phyloP scores from a whole-genome alignment of 345 rosid species.

The Pugionium cornutum region DNA sequence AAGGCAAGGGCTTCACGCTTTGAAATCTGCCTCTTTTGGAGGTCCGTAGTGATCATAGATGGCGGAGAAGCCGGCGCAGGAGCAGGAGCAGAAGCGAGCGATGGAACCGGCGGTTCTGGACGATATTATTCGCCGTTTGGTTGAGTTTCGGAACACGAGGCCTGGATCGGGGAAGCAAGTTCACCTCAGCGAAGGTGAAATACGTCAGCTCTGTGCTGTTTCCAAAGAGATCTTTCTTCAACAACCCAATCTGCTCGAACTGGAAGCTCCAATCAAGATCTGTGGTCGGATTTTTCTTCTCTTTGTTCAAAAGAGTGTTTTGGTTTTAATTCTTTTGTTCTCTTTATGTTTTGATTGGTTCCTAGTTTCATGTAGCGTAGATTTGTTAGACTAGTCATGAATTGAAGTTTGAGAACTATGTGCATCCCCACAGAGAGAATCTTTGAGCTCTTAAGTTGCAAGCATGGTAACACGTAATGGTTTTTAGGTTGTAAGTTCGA shows the following conservation, averaged over 20 bases:
- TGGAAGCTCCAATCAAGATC: slow-evolving; percentile 92
- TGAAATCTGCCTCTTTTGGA: neutral
- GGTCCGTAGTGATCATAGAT: slow-evolving; percentile 15
- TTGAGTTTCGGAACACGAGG: slow-evolving; percentile 60
- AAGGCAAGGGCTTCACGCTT: slow-evolving; percentile 23
- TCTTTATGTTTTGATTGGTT: neutral
- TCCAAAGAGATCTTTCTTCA: slow-evolving; percentile 74
- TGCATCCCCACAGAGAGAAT: slow-evolving; percentile 5
- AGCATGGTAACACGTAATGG: neutral
- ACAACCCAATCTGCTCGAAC: slow-evolving; percentile 83
- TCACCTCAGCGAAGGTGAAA: slow-evolving; percentile 79
- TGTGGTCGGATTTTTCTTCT: slow-evolving; percentile 55
- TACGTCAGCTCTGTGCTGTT: slow-evolving; percentile 68
- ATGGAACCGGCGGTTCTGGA: slow-evolving; percentile 67
- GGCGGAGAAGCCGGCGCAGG: slow-evolving; percentile 41
- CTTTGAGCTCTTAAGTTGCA: neutral
- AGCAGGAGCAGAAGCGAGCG: slow-evolving; percentile 41
- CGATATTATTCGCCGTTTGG: slow-evolving; percentile 62
- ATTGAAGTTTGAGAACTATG: neutral
- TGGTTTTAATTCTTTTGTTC: neutral
- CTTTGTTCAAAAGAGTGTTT: neutral
- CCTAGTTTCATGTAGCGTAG: slow-evolving; percentile 2
- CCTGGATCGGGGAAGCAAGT: slow-evolving; percentile 67
- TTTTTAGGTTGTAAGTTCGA: slow-evolving; percentile 13
- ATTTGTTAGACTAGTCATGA: neutral